Evolutionary conservation across 2,329 filamentous ascomycete species (phyloP).

Genomic region (Didymella sp.): DNA sequence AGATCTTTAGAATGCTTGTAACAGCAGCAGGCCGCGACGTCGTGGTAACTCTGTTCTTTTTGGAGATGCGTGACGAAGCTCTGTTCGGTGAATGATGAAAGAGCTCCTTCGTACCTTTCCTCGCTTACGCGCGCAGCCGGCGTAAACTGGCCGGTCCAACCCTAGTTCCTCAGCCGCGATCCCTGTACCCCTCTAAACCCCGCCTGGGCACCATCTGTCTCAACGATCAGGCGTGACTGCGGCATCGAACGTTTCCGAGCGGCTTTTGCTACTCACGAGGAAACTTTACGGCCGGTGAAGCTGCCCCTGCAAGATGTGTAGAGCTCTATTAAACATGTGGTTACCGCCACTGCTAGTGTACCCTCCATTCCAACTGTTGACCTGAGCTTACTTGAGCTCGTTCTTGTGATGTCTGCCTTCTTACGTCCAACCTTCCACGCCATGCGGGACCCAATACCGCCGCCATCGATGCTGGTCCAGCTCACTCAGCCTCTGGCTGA

Average conservation of each 20-base stretch:
- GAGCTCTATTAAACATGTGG: conserved; percentile 17
- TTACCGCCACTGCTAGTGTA: conserved; percentile 13
- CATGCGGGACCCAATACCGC: conserved; percentile 76
- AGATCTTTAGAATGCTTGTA: conserved; percentile 13
- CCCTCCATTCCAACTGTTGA: conserved; percentile 7
- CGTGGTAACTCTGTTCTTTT: conserved; percentile 4
- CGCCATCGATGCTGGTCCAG: conserved; percentile 62
- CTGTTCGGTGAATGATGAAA: conserved; percentile 10
- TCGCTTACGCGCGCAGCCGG: conserved; percentile 7
- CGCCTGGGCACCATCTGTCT: conserved; percentile 17
- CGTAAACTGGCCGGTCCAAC: not conserved
- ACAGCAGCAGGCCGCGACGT: conserved; percentile 11
- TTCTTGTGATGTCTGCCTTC: conserved; percentile 29
- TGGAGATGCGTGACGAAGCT: conserved; percentile 21
- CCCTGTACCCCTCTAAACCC: conserved; percentile 13
- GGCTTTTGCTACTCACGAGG: conserved; percentile 16
- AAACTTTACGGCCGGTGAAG: conserved; percentile 9
- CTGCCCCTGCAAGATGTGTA: not conserved
- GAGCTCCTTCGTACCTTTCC: not conserved
- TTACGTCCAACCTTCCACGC: conserved; percentile 34
- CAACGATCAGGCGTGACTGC: conserved; percentile 18
- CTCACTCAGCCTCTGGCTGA: conserved; percentile 70
- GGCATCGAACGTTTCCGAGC: conserved; percentile 22
- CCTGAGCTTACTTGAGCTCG: conserved; percentile 18
- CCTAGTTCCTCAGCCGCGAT: conserved; percentile 17